Base-by-base conservation (phyloP, 805 yeast genomes). In the Sungouiella thailandica region DNA sequence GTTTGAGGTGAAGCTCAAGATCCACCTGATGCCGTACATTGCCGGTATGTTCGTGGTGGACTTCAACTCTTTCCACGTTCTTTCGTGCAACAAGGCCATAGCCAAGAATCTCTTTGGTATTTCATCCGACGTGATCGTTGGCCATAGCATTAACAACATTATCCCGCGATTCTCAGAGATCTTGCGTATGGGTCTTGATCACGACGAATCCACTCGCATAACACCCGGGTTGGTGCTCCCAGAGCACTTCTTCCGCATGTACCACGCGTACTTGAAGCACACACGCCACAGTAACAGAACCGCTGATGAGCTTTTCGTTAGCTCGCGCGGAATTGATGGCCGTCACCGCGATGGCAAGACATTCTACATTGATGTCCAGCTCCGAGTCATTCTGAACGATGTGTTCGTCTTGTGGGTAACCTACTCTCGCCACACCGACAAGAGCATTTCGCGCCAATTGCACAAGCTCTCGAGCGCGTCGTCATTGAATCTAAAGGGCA, bases 191-290 rank as follows among this genome's bases (percentile, higher is more conserved):
- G 77, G 80, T 1, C 37, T 57, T 10, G 55, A 51, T 18, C 52
- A 52, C 25, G 31, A 39, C 4, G 50, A 52, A 7, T 44, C 40
- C 0, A 41, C 52, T 19, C 44, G 49, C 14, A 35, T 61, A 16
- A 53, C 49, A 5, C 75, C 82, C 0, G 96, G 96, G 1, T 59
- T 85, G 32, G 96, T 89, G 0, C 62, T 89, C 9, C 95, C 97
- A 0, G 97, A 89, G 56, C 96, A 88, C 58, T 82, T 83, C 53
- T 88, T 90, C 61, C 72, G 97, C 41, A 78, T 80, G 44, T 68
- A 77, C 34, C 67, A 70, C 36, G 79, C 83, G 1, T 37, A 40
- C 38, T 37, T 35, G 15, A 37, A 40, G 17, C 46, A 44, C 11
- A 41, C 31, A 6, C 32, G 25, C 17, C 31, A 47, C 45, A 56